These are phyloP conservation scores for Pistacia vera DNA, from an alignment of 345 rosid species.

Conservation along the genomic window DNA sequence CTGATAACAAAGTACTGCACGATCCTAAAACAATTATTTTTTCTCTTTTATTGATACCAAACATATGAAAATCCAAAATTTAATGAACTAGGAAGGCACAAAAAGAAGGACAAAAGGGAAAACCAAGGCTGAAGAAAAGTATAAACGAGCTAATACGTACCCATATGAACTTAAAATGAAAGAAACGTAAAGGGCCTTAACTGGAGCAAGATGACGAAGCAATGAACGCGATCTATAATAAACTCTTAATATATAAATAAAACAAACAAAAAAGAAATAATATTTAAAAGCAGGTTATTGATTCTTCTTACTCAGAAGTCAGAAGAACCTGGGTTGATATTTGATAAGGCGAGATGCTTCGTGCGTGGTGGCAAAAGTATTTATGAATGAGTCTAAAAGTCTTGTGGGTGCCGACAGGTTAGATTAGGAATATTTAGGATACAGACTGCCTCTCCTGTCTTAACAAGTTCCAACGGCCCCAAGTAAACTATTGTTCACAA, in stretches of 20 bases:
- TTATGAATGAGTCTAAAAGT: too few relatives aligned
- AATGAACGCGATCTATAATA: too few relatives aligned
- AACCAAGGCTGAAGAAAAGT: neutral
- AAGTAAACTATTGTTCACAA: too few relatives aligned
- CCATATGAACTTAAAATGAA: neutral
- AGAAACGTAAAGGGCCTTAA: neutral
- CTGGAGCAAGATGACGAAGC: neutral
- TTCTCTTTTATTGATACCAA: neutral
- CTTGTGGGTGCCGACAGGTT: neutral
- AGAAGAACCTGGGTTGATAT: too few relatives aligned
- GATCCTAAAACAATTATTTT: neutral
- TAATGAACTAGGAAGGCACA: neutral
- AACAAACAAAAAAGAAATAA: too few relatives aligned
- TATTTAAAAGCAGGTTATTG: too few relatives aligned
- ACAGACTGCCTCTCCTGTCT: fast-evolving
- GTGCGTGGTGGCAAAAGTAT: too few relatives aligned
- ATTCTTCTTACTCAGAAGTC: too few relatives aligned
- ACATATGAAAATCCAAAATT: neutral
- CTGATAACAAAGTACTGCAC: neutral
- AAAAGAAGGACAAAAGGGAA: neutral
- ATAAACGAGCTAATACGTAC: slow-evolving; percentile 8
- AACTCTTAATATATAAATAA: too few relatives aligned
- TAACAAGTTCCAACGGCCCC: neutral
- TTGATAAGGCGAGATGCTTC: too few relatives aligned
- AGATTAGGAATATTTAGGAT: neutral